Evolutionary conservation across 1,284 basidiomycete genomes (phyloP), one percentile per base, ranked within the genome.

Genomic region (Sanghuangporus baumii): DNA sequence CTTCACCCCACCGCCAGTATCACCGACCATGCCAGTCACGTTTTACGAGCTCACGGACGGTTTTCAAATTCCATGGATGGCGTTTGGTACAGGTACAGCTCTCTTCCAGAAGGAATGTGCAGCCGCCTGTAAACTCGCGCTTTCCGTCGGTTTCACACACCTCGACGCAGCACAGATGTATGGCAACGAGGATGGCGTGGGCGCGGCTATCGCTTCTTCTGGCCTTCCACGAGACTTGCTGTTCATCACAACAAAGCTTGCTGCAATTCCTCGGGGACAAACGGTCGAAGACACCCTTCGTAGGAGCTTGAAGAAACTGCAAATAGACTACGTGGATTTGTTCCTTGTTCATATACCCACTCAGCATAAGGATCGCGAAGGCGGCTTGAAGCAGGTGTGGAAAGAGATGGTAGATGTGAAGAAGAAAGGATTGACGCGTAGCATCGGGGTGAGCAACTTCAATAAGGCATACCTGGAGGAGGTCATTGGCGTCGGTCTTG

Each of bases 371-470:
- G 36, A 58, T 8, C 37, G 59, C 2, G 68, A 73, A 64, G 81
- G 75, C 57, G 76, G 76, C 63, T 74, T 89, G 62, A 78, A 78
- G 69, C 74, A 79, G 26, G 73, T 83, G 58, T 95, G 93, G 93
- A 81, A 81, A 66, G 79, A 80, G 12, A 81, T 94, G 79, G 91
- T 93, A 71, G 82, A 79, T 51, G 74, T 88, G 56, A 81, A 89
- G 73, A 74, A 75, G 55, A 84, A 84, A 54, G 90, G 90, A 1
- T 74, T 93, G 52, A 78, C 89, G 43, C 88, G 82, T 73, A 87
- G 85, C 47, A 91, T 96, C 63, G 94, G 94, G 1, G 91, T 96
- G 14, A 91, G 88, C 60, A 96, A 96, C 76, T 94, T 89, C 73
- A 81, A 78, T 16, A 78, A 87, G 18, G 75, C 83, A 63, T 81